Base-by-base conservation (phyloP, 768 basidiomycete genomes). In the Suillus variegatus region DNA sequence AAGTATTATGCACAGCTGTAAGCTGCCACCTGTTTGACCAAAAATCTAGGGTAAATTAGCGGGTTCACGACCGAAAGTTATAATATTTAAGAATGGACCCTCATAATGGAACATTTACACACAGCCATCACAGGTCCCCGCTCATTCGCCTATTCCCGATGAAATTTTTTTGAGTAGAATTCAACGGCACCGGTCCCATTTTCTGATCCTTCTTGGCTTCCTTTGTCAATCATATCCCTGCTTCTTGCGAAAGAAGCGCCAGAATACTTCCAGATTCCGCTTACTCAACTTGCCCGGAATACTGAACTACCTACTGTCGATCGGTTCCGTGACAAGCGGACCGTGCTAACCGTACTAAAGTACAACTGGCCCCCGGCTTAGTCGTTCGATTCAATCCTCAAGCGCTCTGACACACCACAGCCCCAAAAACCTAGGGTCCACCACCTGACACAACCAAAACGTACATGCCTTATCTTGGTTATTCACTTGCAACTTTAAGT, bases 61-160 rank as follows among this genome's bases (percentile, higher is more conserved):
- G 61, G 47, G 58, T 56, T 69, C 62, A 72, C 63, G 63, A 62
- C 70, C 67, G 41, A 54, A 62, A 43, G 36, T 38, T 38, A 38
- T 38, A 10, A 38, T 32, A 32, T 32, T 51, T 51, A 2, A 25
- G n/a, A 47, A 51, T 54, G 52, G 36, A 25, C 25, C 51, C 35
- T 55, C 54, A 55, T 54, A 54, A 54, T 54, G 52, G 52, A 54
- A 32, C 75, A 74, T 75, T 64, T 75, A 73, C 74, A 77, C 76
- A 77, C 76, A 77, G 76, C 76, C 76, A 69, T 77, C 73, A 66
- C 69, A 77, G 76, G 76, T 77, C 76, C 76, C 76, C 76, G 76
- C 76, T 64, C 62, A 47, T 51, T 78, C 76, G 76, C 76, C 72
- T 78, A 77, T 78, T 72, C 68, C 76, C 77, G 76, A 64, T 69